Evolutionary conservation across 2,329 filamentous ascomycete genomes (phyloP).

Genomic region (Dothistroma septosporum): DNA sequence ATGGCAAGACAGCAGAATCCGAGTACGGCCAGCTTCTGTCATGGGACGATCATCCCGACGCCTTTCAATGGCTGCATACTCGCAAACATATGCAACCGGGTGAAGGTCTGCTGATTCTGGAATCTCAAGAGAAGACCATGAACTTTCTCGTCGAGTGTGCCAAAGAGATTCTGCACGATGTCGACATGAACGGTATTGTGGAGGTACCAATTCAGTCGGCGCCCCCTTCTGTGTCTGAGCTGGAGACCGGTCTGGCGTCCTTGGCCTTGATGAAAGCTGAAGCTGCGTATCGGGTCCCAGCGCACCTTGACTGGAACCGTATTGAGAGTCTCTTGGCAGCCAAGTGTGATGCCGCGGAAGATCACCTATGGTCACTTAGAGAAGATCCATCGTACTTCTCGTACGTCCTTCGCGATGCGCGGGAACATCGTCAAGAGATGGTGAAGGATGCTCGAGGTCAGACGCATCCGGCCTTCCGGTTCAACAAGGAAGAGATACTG

Average conservation of each 20-base stretch:
- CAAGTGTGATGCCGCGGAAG: constrained; percentile 5
- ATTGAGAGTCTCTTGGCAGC: constrained; percentile 11
- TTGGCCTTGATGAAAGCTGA: constrained; percentile 6
- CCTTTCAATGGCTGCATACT: constrained; percentile 4
- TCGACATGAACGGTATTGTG: not conserved
- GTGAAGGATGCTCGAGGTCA: constrained; percentile 3
- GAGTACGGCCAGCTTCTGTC: constrained; percentile 4
- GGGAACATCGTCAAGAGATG: constrained; percentile 9
- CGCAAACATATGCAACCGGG: constrained; percentile 3
- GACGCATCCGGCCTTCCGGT: constrained; percentile 3
- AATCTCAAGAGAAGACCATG: constrained; percentile 8
- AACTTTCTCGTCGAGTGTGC: constrained; percentile 8
- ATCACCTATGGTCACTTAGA: constrained; percentile 12
- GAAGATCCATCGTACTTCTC: constrained; percentile 14
- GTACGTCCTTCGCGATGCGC: constrained; percentile 1
- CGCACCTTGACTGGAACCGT: constrained; percentile 3
- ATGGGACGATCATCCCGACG: constrained; percentile 10
- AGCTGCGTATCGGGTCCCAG: constrained; percentile 7
- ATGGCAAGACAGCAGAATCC: not conserved
- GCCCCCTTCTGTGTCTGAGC: not conserved
- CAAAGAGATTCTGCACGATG: constrained; percentile 9
- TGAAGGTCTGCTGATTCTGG: constrained; percentile 13
- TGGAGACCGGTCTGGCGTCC: constrained; percentile 3
- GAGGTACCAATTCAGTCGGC: not conserved
- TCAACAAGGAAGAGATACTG: not conserved